A percentile compares a stretch with the other conserved stretches of the same genome.
Evolutionary conservation across 1,284 basidiomycete genomes (phyloP).

Genomic region (Papiliotrema laurentii): DNA sequence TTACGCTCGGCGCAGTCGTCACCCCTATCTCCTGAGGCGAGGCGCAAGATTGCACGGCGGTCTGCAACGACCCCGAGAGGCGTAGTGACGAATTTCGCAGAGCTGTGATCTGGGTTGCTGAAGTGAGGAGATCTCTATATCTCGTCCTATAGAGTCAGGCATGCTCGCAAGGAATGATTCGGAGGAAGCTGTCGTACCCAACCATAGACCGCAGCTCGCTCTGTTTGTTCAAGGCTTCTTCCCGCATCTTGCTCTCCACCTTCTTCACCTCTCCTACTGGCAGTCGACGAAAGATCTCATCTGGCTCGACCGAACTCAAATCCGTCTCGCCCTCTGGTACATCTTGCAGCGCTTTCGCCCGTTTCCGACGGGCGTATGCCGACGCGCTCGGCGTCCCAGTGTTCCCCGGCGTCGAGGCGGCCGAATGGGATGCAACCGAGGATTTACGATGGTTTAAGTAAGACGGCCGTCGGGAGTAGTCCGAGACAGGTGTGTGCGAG

Average conservation of each 20-base stretch:
- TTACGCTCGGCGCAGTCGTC: slow-evolving; percentile 12
- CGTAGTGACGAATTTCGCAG: slow-evolving; percentile 53
- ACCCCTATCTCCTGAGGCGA: slow-evolving; percentile 29
- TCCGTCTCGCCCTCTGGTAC: slow-evolving; percentile 17
- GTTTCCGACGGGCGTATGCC: not conserved
- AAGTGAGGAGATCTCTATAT: slow-evolving; percentile 86
- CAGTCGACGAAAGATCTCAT: slow-evolving; percentile 71
- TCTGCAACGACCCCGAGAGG: slow-evolving; percentile 41
- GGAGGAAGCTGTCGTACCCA: slow-evolving; percentile 61
- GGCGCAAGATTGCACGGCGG: slow-evolving; percentile 32
- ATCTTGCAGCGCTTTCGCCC: not conserved
- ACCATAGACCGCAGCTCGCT: slow-evolving; percentile 91
- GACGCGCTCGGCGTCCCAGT: no score
- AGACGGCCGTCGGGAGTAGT: slow-evolving; percentile 2
- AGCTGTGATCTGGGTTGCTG: slow-evolving; percentile 77
- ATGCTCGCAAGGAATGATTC: not conserved
- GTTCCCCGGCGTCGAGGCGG: slow-evolving; percentile 14
- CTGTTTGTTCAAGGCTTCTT: slow-evolving; percentile 84
- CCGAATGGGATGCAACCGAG: slow-evolving; percentile 5
- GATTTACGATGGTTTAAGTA: not conserved
- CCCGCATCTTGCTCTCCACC: slow-evolving; percentile 68
- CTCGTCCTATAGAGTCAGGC: slow-evolving; percentile 62
- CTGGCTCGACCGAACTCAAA: slow-evolving; percentile 58
- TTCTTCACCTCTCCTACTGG: slow-evolving; percentile 69
- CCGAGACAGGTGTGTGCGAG: not conserved